Percentiles rank a stretch among this genome's conserved stretches.
Conservation (phyloP, 371 early-diverging fungal genomes). For the Mortierella sp. region DNA sequence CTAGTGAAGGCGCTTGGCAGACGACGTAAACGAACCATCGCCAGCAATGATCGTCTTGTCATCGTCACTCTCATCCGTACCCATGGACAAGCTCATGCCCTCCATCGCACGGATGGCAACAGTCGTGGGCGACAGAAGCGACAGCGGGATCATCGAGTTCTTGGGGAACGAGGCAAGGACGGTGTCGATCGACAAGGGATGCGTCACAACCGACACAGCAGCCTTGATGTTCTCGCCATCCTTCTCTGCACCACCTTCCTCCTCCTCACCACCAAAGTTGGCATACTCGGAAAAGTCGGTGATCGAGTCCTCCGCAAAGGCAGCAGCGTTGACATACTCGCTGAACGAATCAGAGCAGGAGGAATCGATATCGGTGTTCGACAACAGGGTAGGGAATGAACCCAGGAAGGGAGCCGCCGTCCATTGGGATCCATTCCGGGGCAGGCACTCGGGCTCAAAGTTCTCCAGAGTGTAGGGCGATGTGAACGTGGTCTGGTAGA, state of each 20-base stretch:
- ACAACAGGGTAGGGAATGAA: not conserved
- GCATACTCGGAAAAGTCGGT: not conserved
- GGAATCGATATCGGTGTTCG: not conserved
- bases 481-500: not conserved
- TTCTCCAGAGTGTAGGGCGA: constrained; percentile 20
- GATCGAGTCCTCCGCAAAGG: not conserved
- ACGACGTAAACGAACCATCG: too few relatives aligned
- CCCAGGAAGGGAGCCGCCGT: not conserved
- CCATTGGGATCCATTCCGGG: constrained; percentile 28
- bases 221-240: not conserved
- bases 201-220: not conserved
- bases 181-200: not conserved
- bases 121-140: not conserved
- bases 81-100: not conserved
- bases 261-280: not conserved
- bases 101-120: not conserved
- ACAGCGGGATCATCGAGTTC: not conserved
- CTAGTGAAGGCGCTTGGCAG: too few relatives aligned
- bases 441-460: constrained; percentile 49
- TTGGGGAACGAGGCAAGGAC: not conserved
- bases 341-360: not conserved
- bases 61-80: not conserved
- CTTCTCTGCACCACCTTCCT: not conserved
- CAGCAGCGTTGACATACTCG: not conserved
- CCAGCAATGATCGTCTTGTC: too few relatives aligned